Conservation (phyloP, 352 stramenopile genomes). For the Thraustotheca clavata region DNA sequence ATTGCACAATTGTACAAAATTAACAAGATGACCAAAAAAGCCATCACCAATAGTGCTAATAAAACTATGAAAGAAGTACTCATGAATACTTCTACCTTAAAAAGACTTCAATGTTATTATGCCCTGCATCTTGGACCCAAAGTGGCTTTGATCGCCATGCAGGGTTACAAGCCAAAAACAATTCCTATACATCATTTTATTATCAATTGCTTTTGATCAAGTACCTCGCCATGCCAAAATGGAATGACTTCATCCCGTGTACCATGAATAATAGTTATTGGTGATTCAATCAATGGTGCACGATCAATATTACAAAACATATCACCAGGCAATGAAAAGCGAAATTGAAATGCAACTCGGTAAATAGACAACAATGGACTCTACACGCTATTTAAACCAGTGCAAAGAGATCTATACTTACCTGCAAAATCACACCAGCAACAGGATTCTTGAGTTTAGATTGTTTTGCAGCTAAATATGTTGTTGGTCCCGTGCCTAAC, state of each 20-base stretch:
- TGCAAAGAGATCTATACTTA: neutral
- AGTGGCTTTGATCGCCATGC: conserved; percentile 94
- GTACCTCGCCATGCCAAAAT: conserved; percentile 94
- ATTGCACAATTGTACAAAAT: conserved; percentile 68
- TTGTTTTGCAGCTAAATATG: conserved; percentile 92
- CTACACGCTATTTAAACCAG: conserved; percentile 20
- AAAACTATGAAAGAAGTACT: conserved; percentile 3
- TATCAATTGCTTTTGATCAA: neutral
- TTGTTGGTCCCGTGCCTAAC: conserved; percentile 92
- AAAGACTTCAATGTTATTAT: conserved; percentile 99
- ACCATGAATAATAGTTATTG: conserved; percentile 97
- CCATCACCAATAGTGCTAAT: conserved; percentile 44
- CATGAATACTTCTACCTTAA: conserved; percentile 46
- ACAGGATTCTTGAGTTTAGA: conserved; percentile 83
- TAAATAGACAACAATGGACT: conserved; percentile 96
- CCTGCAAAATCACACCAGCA: conserved; percentile 92
- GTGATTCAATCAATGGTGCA: conserved; percentile 84
- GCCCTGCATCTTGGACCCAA: conserved; percentile 94
- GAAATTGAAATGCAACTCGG: conserved; percentile 97
- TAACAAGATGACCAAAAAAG: conserved; percentile 73
- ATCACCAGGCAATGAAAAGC: conserved; percentile 95
- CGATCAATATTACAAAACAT: conserved; percentile 98
- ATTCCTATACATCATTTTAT: conserved; percentile 31
- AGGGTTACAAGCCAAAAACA: conserved; percentile 90
- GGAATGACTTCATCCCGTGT: conserved; percentile 98